Evolutionary conservation across 306 rosid genomes (phyloP), one percentile per base, ranked within the genome.

Genomic region (Parietaria judaica): DNA sequence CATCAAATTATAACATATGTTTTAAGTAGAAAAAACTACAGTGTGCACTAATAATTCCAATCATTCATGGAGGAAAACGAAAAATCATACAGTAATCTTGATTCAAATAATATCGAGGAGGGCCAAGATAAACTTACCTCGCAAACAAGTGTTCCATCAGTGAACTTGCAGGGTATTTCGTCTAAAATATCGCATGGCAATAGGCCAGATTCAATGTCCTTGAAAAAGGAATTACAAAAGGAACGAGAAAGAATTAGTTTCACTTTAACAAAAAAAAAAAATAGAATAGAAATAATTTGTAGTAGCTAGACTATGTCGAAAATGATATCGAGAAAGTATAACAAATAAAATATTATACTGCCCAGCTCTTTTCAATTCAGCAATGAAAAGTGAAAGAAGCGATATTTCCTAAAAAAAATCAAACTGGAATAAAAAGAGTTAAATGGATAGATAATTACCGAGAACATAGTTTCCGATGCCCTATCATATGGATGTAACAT

Each of bases 151-250:
- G 89, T 72, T 72, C 99, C 97, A 76, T 94, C 85, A 66, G 86
- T 66, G 69, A 75, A 94, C 70, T 88, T 94, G 84, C 90, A 86
- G 56, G 96, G 96, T 71, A 92, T 82, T 68, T 84, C 97, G 78
- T 88, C 97, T 52, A 88, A 84, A 67, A 88, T 78, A 70, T 94
- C 99, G 69, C 94, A 94, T 69, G 97, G 99, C 79, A 88, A 78
- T 74, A 81, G 94, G 63, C 97, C 99, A 69, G 95, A 86, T 74
- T 94, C 99, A 70, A 94, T 94, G 64, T 97, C 97, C 99, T 92
- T 36, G 79, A 73, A 54, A 67, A 45, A 79, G 1, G 31, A 54
- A 54, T 60, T 17, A 64, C 39, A 75, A 39, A 58, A 53, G 70
- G 70, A 67, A 5, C 46, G 47, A 44, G 31, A 11, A 68, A 6